Evolutionary conservation across 192 early-diverging fungal genomes (phyloP), one percentile per base, ranked within the genome.

Genomic region (Coemansia sp.): DNA sequence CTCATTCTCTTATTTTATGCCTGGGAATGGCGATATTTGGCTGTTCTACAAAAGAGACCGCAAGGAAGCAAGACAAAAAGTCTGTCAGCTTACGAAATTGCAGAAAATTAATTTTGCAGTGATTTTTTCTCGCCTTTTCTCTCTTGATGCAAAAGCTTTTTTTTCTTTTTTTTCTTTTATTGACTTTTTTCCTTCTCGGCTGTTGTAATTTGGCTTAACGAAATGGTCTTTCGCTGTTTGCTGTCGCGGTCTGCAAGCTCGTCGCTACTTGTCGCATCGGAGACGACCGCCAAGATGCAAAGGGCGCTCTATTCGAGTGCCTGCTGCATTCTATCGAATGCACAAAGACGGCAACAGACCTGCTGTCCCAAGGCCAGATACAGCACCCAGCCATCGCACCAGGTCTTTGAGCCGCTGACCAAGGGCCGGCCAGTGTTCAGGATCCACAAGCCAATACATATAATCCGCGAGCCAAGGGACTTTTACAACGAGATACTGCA

Each of bases 401-500:
- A 64, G 51, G 65, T 58, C 16, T 80, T 80, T 61, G 63, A 60
- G 6, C 62, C 65, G 27, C 60, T 80, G 64, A 51, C 65, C 11
- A 60, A 65, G 55, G 42, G 48, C 24, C 65, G 77, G 20, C 71
- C 77, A 6, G 77, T 74, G 20, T 80, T 74, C 59, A 61, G 51
- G 52, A 71, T 80, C 62, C 47, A n/a, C 19, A 22, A 77, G 39
- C 68, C 69, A 2, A 66, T 88, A 18, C 25, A 55, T 6, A 74
- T 87, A 28, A 62, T 90, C 20, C 65, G 74, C 14, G 77, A 83
- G 60, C 86, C 86, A 9, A 52, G 64, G 25, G 70, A 68, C 11
- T 88, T 91, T 53, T 89, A 84, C 61, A 27, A 55, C 19, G 50
- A 68, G 27, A 68, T 86, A 19, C 56, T 78, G 36, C 47, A 72